Percentiles rank a stretch among this genome's conserved stretches.
These are phyloP conservation scores for Crepidotus variabilis DNA, from an alignment of 768 basidiomycete genomes.

Conservation along the genomic window DNA sequence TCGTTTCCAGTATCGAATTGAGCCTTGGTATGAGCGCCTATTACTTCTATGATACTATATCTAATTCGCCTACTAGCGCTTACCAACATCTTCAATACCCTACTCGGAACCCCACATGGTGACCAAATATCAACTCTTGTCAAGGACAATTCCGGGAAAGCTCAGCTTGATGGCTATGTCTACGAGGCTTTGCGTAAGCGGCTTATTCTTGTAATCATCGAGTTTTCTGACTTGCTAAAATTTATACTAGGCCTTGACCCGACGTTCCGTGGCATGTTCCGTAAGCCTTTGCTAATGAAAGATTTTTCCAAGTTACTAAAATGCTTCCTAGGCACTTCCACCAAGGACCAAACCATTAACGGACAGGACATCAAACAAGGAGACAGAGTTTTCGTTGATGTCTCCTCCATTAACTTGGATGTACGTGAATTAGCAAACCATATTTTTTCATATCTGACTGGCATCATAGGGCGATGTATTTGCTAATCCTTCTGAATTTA, in stretches of 20 bases:
- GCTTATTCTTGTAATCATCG: neutral
- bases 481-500: constrained; percentile 39
- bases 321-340: constrained; percentile 34
- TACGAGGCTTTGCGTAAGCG: constrained; percentile 68
- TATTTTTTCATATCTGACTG: constrained; percentile 1
- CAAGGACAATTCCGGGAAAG: constrained; percentile 26
- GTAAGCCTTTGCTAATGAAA: constrained; percentile 31
- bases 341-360: constrained; percentile 41
- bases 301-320: constrained; percentile 10
- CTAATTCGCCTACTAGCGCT: constrained; percentile 36
- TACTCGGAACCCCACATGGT: constrained; percentile 49
- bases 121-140: constrained; percentile 32
- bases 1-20: constrained; percentile 64
- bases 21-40: constrained; percentile 48
- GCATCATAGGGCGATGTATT: constrained; percentile 45
- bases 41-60: neutral
- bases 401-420: constrained; percentile 51
- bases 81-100: constrained; percentile 63
- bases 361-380: constrained; percentile 39
- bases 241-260: constrained; percentile 63
- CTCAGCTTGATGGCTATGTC: constrained; percentile 50
- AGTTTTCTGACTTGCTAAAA: constrained; percentile 3
- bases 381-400: constrained; percentile 59
- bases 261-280: constrained; percentile 66
- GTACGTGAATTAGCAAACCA: constrained; percentile 34